Evolutionary conservation across 768 basidiomycete genomes (phyloP), one percentile per base, ranked within the genome.

Genomic region (Hydnomerulius pinastri): DNA sequence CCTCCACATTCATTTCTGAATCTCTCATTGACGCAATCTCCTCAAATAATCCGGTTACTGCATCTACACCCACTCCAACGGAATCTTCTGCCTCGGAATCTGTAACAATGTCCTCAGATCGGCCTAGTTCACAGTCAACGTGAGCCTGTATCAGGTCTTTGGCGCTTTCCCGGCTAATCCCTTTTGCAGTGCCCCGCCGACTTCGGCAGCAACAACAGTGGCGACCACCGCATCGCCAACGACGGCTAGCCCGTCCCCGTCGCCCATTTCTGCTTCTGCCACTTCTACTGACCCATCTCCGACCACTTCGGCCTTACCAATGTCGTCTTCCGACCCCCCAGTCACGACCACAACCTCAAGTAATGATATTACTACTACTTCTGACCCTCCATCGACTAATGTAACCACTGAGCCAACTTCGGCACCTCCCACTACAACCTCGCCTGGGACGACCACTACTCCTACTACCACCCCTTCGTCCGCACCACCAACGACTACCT

Each of bases 41-140:
- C 15, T 52, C 58, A 30, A 54, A 61, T 33, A 51, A 65, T 17
- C 51, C 68, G 43, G 62, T 64, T 25, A 40, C 61, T 28, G 42
- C 59, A 20, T 45, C n/a, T n/a, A n/a, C 63, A 18, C 43, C 64
- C 3, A 37, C 41, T n/a, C n/a, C 25, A 25, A 4, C 28, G 17
- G 12, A 29, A 12, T n/a, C 57, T 21, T 51, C 58, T 20, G 41
- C 40, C 24, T 44, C 54, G 40, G 37, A 42, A 51, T 28, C 62
- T 41, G 43, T 53, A 25, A 37, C 55, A 37, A 52, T 41, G 11
- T 52, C 55, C 38, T 54, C 53, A 24, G 10, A 46, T 35, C 51
- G 56, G 24, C 43, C 60, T 33, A 46, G 48, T 21, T 45, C 48
- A 27, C 27, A 52, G 40, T 54, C 57, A 38, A 51, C 48, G 67